Conservation (phyloP, 179 eudicot species). For the Spinacia oleracea region DNA sequence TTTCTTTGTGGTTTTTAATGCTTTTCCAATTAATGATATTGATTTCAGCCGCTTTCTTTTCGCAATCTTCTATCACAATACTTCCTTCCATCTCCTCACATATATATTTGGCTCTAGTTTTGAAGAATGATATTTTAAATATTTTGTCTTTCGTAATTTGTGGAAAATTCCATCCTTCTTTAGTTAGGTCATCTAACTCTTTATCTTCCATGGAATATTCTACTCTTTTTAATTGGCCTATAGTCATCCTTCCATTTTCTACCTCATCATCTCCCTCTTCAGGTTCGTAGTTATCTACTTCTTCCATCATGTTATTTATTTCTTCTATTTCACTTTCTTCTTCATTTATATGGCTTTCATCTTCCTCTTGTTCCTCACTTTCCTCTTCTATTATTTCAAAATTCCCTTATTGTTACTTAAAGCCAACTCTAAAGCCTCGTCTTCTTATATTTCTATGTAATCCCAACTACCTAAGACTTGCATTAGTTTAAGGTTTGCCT, state of each 20-base stretch:
- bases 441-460: background rate
- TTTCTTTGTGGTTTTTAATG: background rate
- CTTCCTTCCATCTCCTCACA: slow-evolving; percentile 4
- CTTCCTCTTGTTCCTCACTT: background rate
- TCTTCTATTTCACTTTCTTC: background rate
- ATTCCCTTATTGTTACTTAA: background rate
- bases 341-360: background rate
- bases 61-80: background rate
- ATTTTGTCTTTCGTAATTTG: background rate
- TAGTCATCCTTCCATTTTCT: background rate
- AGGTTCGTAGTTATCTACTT: background rate
- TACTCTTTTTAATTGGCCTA: background rate
- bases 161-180: background rate
- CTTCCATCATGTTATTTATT: background rate
- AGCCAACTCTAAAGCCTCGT: background rate
- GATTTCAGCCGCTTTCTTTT: background rate
- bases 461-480: background rate
- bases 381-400: background rate
- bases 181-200: background rate
- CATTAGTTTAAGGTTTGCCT: background rate
- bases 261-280: background rate
- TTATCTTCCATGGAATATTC: background rate
- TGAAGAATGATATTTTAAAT: background rate
- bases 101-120: background rate
- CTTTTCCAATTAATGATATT: background rate